These are phyloP conservation scores for Jatropha podagrica DNA, from an alignment of 441 rosid genomes.

Conservation along the genomic window DNA sequence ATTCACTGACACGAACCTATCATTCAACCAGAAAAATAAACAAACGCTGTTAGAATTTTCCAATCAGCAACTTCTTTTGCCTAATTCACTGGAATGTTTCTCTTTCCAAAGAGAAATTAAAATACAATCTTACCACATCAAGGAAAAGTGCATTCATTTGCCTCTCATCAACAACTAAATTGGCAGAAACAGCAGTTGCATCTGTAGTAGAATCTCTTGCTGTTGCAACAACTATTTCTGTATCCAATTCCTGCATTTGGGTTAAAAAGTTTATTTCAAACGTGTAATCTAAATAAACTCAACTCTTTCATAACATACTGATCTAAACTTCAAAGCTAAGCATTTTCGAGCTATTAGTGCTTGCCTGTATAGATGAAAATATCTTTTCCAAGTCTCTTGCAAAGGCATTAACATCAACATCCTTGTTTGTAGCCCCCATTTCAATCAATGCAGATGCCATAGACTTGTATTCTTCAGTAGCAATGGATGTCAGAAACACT, in stretches of 20 bases:
- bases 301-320: background rate
- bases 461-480: conserved; percentile 80
- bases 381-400: conserved; percentile 89
- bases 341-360: conserved; percentile 19
- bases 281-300: background rate
- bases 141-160: conserved; percentile 99
- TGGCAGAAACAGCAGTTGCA: conserved; percentile 88
- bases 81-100: background rate
- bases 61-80: background rate
- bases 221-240: conserved; percentile 84
- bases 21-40: background rate
- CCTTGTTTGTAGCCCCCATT: conserved; percentile 95
- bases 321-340: background rate
- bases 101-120: background rate
- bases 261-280: background rate
- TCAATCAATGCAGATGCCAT: conserved; percentile 97
- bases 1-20: conserved; percentile 86
- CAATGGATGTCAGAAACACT: conserved; percentile 77
- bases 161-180: conserved; percentile 80
- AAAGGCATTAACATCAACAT: conserved; percentile 80
- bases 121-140: conserved; percentile 66
- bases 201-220: conserved; percentile 63
- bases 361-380: conserved; percentile 87
- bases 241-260: conserved; percentile 74
- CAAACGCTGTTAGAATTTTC: no score